These are phyloP conservation scores for Harrya chromipes DNA, from an alignment of 768 basidiomycete genomes.

Conservation along the genomic window DNA sequence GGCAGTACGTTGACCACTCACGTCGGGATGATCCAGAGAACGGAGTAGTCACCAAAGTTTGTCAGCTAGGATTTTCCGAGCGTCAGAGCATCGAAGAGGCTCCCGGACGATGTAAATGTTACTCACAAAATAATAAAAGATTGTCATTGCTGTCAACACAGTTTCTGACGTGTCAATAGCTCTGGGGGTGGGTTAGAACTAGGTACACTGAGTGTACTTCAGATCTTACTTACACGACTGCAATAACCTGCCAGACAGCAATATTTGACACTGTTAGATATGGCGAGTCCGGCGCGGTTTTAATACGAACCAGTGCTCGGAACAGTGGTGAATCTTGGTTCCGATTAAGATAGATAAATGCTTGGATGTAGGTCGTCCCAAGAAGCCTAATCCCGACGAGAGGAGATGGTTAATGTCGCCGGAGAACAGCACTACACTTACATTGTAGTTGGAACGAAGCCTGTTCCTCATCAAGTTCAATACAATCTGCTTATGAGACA, in stretches of 20 bases:
- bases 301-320: background rate
- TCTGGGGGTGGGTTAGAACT: background rate
- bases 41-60: constrained; percentile 1
- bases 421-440: background rate
- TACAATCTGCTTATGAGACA: background rate
- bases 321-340: background rate
- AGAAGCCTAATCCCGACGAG: constrained; percentile 1
- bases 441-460: constrained; percentile 6
- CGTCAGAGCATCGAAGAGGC: background rate
- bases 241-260: constrained; percentile 1
- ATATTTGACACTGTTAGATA: background rate
- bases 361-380: constrained; percentile 6
- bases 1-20: background rate
- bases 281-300: background rate
- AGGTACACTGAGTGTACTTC: background rate
- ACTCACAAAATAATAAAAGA: constrained; percentile 3
- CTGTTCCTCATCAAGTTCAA: background rate
- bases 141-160: background rate
- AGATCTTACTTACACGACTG: background rate
- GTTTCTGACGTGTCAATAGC: background rate
- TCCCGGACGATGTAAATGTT: background rate
- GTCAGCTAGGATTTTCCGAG: background rate
- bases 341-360: constrained; percentile 1
- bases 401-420: background rate
- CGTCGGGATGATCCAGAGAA: background rate